Conservation (phyloP, 1,284 basidiomycete species). For the Omphalotus olearius region DNA sequence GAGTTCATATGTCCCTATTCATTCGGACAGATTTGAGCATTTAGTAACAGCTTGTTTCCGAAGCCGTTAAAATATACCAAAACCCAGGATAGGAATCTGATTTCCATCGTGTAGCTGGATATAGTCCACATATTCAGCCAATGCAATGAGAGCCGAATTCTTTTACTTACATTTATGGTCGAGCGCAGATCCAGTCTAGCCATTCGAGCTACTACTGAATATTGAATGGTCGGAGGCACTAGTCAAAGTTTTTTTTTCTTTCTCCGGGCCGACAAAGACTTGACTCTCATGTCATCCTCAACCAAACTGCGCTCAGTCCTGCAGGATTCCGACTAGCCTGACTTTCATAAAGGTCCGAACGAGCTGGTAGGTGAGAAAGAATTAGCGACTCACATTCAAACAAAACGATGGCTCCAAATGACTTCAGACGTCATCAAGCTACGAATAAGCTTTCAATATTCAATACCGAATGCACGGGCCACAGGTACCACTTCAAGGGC, state of each 20-base stretch:
- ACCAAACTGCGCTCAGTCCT: background rate
- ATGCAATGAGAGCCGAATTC: background rate
- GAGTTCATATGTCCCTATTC: constrained; percentile 63
- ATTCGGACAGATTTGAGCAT: constrained; percentile 9
- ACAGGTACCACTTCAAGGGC: too few species aligned
- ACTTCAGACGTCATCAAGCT: background rate
- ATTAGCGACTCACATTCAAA: too few species aligned
- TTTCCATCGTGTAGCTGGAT: constrained; percentile 56
- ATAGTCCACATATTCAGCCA: background rate
- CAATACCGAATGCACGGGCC: background rate
- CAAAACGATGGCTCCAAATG: too few species aligned
- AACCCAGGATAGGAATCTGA: constrained; percentile 60
- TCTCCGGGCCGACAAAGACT: background rate
- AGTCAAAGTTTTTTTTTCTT: background rate
- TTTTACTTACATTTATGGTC: background rate
- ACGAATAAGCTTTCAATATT: background rate
- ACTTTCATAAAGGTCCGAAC: background rate
- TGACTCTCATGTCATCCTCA: too few species aligned
- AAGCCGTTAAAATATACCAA: constrained; percentile 43
- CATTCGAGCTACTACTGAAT: background rate
- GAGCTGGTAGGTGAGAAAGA: background rate
- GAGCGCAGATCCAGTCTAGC: background rate
- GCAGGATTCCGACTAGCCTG: background rate
- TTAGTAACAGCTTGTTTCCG: constrained; percentile 7
- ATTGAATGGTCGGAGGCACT: background rate